A percentile compares a stretch with the other conserved stretches of the same genome.
These are phyloP conservation scores for Aspergillus latus DNA, from an alignment of 2,329 filamentous ascomycete species.

Conservation along the genomic window DNA sequence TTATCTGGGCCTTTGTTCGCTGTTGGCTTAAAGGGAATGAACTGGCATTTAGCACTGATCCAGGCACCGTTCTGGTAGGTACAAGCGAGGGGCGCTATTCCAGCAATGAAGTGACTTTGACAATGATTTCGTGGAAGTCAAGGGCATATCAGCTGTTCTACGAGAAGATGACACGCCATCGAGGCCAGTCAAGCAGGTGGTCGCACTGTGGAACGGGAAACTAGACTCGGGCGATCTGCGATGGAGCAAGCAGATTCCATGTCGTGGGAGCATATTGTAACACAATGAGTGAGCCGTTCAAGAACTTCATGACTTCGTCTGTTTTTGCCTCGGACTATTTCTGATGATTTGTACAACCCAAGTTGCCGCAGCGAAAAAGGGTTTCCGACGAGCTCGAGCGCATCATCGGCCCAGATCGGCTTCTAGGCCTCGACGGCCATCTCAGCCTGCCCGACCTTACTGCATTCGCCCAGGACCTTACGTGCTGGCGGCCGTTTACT, in stretches of 20 bases:
- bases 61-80: too few relatives aligned
- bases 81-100: too few relatives aligned
- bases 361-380: neutral
- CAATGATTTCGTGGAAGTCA: too few relatives aligned
- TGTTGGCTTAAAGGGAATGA: too few relatives aligned
- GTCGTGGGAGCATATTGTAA: slow-evolving; percentile 45
- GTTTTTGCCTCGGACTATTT: neutral
- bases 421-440: neutral
- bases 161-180: slow-evolving; percentile 19
- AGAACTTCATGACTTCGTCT: neutral
- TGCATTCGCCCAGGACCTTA: neutral
- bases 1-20: too few relatives aligned
- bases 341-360: neutral
- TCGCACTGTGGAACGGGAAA: slow-evolving; percentile 21
- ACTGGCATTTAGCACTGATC: too few relatives aligned
- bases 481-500: slow-evolving; percentile 16
- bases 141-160: too few relatives aligned
- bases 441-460: neutral
- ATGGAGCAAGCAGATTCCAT: slow-evolving; percentile 43
- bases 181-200: slow-evolving; percentile 34
- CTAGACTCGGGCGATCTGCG: slow-evolving; percentile 21
- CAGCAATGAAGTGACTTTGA: too few relatives aligned
- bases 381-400: neutral
- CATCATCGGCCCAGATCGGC: neutral
- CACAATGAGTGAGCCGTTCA: slow-evolving; percentile 45